Conservation (phyloP, 2,329 filamentous ascomycete genomes). For the Pyricularia pennisetigena region DNA sequence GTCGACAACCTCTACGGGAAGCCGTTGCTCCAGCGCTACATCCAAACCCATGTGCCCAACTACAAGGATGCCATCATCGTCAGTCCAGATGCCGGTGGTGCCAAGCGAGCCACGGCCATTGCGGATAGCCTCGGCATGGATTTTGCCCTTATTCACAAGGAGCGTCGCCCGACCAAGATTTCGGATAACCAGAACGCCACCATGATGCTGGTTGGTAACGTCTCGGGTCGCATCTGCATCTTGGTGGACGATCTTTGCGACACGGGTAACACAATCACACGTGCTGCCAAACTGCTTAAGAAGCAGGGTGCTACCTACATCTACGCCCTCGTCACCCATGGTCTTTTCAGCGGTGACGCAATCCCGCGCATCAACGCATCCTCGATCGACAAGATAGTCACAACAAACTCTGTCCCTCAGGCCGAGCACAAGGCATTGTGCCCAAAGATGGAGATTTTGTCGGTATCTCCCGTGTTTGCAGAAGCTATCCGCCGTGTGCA, state of each 20-base stretch:
- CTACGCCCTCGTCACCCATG: conserved; percentile 88
- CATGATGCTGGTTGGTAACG: conserved; percentile 77
- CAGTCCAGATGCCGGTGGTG: conserved; percentile 90
- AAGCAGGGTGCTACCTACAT: conserved; percentile 88
- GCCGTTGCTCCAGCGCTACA: conserved; percentile 60
- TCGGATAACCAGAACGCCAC: conserved; percentile 68
- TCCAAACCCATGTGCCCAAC: conserved; percentile 73
- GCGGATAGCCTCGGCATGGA: conserved; percentile 89
- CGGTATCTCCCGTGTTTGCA: conserved; percentile 84
- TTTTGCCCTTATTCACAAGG: conserved; percentile 96
- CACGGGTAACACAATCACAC: conserved; percentile 93
- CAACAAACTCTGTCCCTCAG: conserved; percentile 93
- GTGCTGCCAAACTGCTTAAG: conserved; percentile 93
- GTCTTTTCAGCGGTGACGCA: conserved; percentile 89
- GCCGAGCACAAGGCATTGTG: conserved; percentile 67
- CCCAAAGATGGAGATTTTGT: conserved; percentile 83
- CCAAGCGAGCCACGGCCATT: conserved; percentile 91
- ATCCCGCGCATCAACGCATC: conserved; percentile 91
- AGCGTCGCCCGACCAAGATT: conserved; percentile 57
- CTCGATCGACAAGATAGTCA: conserved; percentile 83
- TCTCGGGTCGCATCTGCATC: conserved; percentile 64
- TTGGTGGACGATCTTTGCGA: conserved; percentile 91
- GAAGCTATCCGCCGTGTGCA: conserved; percentile 95
- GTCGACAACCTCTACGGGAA: conserved; percentile 95
- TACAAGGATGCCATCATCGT: conserved; percentile 85